Percentiles rank a stretch among this genome's conserved stretches.
These are phyloP conservation scores for Scutellaria barbata DNA, from an alignment of 257 asterid species.

Conservation along the genomic window DNA sequence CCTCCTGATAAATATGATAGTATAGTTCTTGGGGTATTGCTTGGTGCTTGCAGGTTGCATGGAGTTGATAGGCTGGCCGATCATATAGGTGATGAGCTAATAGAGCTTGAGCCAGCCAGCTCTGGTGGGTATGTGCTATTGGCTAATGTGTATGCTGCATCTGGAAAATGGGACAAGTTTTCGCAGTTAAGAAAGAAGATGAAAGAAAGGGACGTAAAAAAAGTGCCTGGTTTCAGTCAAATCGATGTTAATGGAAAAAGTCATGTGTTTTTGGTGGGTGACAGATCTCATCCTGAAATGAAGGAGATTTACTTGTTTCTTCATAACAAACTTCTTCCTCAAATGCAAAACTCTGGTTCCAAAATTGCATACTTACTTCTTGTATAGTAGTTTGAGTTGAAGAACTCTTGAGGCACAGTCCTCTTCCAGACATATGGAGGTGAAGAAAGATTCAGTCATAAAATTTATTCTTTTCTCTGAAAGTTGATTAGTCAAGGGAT, in stretches of 20 bases:
- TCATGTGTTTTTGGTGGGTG: conserved; percentile 56
- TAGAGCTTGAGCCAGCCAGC: conserved; percentile 57
- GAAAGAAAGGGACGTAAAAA: conserved; percentile 57
- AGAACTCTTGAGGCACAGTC: neutral
- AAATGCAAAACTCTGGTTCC: conserved; percentile 46
- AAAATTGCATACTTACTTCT: conserved; percentile 10
- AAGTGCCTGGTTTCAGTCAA: conserved; percentile 60
- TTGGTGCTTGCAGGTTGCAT: conserved; percentile 58
- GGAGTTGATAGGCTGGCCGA: conserved; percentile 53
- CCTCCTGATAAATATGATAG: conserved; percentile 55
- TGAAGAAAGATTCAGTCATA: conserved; percentile 10
- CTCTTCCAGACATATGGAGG: neutral
- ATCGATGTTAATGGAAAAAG: conserved; percentile 62
- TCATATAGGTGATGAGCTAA: conserved; percentile 47
- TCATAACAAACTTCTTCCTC: conserved; percentile 48
- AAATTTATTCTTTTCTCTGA: neutral
- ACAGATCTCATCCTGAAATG: conserved; percentile 57
- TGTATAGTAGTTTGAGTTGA: conserved; percentile 16
- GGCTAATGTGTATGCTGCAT: conserved; percentile 59
- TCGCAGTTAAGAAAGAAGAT: conserved; percentile 55
- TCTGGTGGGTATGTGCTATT: conserved; percentile 58
- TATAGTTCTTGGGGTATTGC: conserved; percentile 66
- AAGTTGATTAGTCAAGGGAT: neutral
- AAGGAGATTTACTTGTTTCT: conserved; percentile 50
- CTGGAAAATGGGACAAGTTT: conserved; percentile 65